Evolutionary conservation across 306 rosid genomes (phyloP), one percentile per base, ranked within the genome.

Genomic region (Fragaria vesca): DNA sequence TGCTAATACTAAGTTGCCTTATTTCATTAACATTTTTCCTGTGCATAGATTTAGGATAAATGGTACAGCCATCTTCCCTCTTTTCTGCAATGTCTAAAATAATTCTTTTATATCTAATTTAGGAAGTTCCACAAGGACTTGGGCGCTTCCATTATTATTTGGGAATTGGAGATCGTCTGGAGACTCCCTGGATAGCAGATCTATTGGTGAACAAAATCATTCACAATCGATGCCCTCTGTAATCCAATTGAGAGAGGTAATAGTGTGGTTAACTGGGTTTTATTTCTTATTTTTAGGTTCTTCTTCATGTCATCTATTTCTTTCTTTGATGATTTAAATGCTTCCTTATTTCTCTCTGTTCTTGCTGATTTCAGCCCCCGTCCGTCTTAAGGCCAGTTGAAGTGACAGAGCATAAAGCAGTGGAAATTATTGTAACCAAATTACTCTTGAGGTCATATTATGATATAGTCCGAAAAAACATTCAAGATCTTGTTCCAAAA

Each of bases 381-480:
- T 47, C 82, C 73, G 70, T 69, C 67, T 30, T 86, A 76, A 86
- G 84, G 81, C 87, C 87, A n/a, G 77, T 65, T 72, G 87, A 83
- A 81, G 76, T 38, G 36, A 78, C 85, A 51, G 86, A 83, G 60
- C 48, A 63, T 66, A 83, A 86, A 63, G 67, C 58, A 16, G 43
- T 61, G 12, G 81, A 76, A 79, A 79, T 86, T 79, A 43, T 73
- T 13, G 69, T 72, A 83, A 86, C 75, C 69, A 86, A 86, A 81
- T 54, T 76, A 61, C 82, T 83, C 46, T 24, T 86, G 82, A 46
- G 72, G 20, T 83, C 89, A 16, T 86, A 83, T 71, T 81, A 83
- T 69, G 87, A 79, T 76, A 86, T 86, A 72, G 87, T 86, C n/a
- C 62, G 87, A 70, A 86, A 83, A 75, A 86, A 79, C 76, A 73